Evolutionary conservation across 2,329 filamentous ascomycete species (phyloP), one percentile per base, ranked within the genome.

Genomic region (Ambrosiella beaveri): DNA sequence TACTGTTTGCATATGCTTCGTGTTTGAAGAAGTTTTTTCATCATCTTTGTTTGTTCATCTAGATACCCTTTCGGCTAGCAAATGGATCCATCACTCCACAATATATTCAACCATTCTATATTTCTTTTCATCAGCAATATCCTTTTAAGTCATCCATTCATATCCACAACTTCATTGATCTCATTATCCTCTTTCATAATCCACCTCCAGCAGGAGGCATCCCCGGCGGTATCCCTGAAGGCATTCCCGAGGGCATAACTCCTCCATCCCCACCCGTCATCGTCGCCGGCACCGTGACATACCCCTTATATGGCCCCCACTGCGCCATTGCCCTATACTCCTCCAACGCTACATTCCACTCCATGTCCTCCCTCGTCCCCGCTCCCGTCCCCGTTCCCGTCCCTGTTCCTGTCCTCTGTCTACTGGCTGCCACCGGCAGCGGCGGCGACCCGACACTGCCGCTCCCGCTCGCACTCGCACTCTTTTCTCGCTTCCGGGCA

Each of bases 291-390:
- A 53, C 51, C 13, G 35, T 40, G 8, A 53, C 51, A 53, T 35
- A 53, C 51, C 51, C 51, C n/a, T 53, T n/a, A 53, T 47, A 47
- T 19, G 39, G 1, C 1, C 17, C 13, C 19, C 17, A 27, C 27
- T 49, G 44, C 12, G 63, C 63, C 27, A 66, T 62, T 35, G 70
- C 68, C 19, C 11, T 17, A 58, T 73, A 73, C 19, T 68, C 67
- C 41, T 74, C 71, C 64, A 76, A 68, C 55, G 76, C 66, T 41
- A 72, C 73, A 36, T 70, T 71, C 74, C 74, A 77, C 63, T 77
- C 74, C 73, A 77, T 73, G 37, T 72, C 57, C 8, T 54, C 27
- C 38, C 44, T n/a, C 9, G 45, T 13, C 6, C 27, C 27, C 27
- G 3, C 27, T 27, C 27, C 27, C 27, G 27, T 27, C 27, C 27